Evolutionary conservation across 768 basidiomycete genomes (phyloP), one percentile per base, ranked within the genome.

Genomic region (Auriculariales sp.): DNA sequence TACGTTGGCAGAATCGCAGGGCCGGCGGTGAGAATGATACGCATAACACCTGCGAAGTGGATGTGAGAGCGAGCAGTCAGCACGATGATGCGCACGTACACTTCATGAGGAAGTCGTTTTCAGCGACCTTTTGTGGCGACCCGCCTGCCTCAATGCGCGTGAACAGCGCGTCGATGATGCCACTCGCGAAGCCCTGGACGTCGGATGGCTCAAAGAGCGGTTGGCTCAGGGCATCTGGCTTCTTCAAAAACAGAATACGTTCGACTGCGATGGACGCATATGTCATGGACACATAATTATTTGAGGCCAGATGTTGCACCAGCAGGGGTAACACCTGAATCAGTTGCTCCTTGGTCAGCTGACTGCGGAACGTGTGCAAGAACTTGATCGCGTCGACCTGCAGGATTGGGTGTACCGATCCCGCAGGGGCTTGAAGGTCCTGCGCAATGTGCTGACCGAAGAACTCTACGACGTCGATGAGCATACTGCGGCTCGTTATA

Each of bases 191-290:
- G 10, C 86, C 84, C 45, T 81, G 82, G 27, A 97, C 77, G 60
- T 98, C 94, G 27, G 77, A 22, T 4, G 39, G 39, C 5, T 19
- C 7, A 19, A 44, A 44, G 19, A 44, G 39, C 39, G 39, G 19
- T 15, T 44, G 22, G 14, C 12, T 25, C 22, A 11, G 22, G 22
- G 39, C 22, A 5, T 25, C 39, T 12, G 39, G 22, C 22, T 44
- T 44, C 60, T 87, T 91, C 64, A 97, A 95, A 64, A 80, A 89
- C 33, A 99, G 67, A 49, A 97, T 82, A 5, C 92, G 78, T 59
- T 99, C 95, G 59, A 99, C 93, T n/a, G 93, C 90, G 58, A 97
- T 92, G 15, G 95, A 93, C 7, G 93, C 91, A 64, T 97, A 98
- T 0, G 94, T 93, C 58, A 86, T 94, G 24, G 85, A 83, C 45